phyloP scores from a whole-genome alignment of 371 early-diverging fungal species.

The Syncephalastrum monosporum region DNA sequence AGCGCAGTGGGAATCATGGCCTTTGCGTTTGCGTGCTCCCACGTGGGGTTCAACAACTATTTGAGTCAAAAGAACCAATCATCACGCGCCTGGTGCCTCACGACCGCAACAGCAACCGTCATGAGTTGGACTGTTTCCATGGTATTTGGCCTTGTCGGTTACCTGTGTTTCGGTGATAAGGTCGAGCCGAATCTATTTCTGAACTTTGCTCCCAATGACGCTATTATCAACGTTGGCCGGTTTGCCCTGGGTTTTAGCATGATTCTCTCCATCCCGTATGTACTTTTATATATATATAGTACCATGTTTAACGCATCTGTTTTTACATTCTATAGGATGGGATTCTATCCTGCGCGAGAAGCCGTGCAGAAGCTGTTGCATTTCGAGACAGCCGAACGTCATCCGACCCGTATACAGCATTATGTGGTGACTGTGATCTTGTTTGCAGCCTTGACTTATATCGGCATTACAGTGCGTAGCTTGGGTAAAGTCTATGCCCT shows the following conservation, averaged over 20 bases:
- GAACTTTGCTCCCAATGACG: slow-evolving; percentile 54
- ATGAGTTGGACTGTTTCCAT: slow-evolving; percentile 54
- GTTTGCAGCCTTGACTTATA: slow-evolving; percentile 28
- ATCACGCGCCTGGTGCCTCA: slow-evolving; percentile 43
- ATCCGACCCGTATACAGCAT: slow-evolving; percentile 45
- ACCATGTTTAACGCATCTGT: background rate
- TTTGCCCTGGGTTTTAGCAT: slow-evolving; percentile 52
- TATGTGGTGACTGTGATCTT: slow-evolving; percentile 41
- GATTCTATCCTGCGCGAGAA: slow-evolving; percentile 55
- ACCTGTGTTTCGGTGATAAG: slow-evolving; percentile 51
- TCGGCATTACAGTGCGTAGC: slow-evolving; percentile 40
- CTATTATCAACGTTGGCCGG: slow-evolving; percentile 55
- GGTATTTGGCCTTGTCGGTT: slow-evolving; percentile 57
- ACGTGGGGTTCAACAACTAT: slow-evolving; percentile 59
- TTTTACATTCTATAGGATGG: slow-evolving; percentile 22
- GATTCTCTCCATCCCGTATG: slow-evolving; percentile 58
- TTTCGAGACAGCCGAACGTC: slow-evolving; percentile 39
- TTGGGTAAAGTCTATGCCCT: slow-evolving; percentile 55
- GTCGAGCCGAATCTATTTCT: slow-evolving; percentile 57
- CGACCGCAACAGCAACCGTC: slow-evolving; percentile 44
- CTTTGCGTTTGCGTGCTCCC: slow-evolving; percentile 61
- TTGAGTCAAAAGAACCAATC: slow-evolving; percentile 46
- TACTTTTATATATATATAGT: background rate
- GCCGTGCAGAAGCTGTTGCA: slow-evolving; percentile 54
- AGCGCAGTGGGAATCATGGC: slow-evolving; percentile 65